Percentiles rank a stretch among this genome's conserved stretches.
Evolutionary conservation across 192 early-diverging fungal genomes (phyloP).

Genomic region (Coemansia sp.): DNA sequence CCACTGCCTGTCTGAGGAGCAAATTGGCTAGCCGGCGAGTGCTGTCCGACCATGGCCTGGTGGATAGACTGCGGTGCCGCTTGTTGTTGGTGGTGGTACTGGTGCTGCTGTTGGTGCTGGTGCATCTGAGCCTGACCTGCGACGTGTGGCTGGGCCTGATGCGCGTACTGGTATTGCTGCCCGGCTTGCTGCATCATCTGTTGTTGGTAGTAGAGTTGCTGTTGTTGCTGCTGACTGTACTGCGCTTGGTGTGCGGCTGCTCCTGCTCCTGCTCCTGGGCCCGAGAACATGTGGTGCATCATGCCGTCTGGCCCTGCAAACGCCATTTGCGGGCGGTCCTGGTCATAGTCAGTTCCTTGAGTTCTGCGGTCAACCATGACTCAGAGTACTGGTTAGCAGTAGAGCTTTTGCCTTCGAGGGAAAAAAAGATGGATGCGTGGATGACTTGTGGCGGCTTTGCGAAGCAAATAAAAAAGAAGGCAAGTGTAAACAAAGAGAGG

Average conservation of each 20-base stretch:
- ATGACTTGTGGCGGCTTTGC: background rate
- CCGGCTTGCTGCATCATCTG: constrained; percentile 11
- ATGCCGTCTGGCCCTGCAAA: constrained; percentile 28
- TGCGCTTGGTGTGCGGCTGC: constrained; percentile 17
- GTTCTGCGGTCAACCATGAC: constrained; percentile 45
- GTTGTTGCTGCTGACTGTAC: constrained; percentile 23
- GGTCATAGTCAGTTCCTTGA: constrained; percentile 51
- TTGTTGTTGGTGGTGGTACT: constrained; percentile 16
- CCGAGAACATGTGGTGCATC: constrained; percentile 53
- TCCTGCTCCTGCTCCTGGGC: constrained; percentile 21
- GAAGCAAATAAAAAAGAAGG: constrained; percentile 4
- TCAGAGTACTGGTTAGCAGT: background rate
- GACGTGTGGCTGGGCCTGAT: constrained; percentile 13
- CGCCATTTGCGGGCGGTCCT: constrained; percentile 24
- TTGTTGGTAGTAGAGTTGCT: constrained; percentile 13
- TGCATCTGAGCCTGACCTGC: constrained; percentile 25
- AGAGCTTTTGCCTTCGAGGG: too few relatives aligned
- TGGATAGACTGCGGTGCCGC: constrained; percentile 29
- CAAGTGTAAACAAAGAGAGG: constrained; percentile 11
- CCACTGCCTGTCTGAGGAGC: constrained; percentile 11
- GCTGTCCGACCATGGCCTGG: constrained; percentile 34
- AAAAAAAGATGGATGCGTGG: background rate
- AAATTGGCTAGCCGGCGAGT: constrained; percentile 25
- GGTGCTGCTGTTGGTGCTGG: constrained; percentile 25
- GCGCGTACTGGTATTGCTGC: constrained; percentile 35